These are phyloP conservation scores for Kodamaea restingae DNA, from an alignment of 805 yeast genomes.

Conservation along the genomic window DNA sequence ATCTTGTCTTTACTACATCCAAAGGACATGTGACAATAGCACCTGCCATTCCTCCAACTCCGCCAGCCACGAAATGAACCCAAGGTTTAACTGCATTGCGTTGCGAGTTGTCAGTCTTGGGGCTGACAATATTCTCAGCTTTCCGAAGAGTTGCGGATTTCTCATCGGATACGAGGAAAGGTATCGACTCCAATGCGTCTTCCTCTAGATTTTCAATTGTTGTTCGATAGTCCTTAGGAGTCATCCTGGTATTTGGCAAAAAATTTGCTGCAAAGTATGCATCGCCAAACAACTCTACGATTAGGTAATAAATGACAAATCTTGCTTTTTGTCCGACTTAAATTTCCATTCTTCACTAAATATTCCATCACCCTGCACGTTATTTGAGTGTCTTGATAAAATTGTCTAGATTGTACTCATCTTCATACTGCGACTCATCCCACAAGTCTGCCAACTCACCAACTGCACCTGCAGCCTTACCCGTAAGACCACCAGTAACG, in stretches of 20 bases:
- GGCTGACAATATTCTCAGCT: conserved; percentile 22
- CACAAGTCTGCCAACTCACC: conserved; percentile 90
- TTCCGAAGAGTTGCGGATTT: conserved; percentile 52
- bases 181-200: conserved; percentile 57
- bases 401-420: conserved; percentile 90
- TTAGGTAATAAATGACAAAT: conserved; percentile 1
- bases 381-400: conserved; percentile 76
- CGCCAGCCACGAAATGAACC: conserved; percentile 90
- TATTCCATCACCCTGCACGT: no score
- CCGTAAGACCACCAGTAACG: conserved; percentile 66
- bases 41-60: conserved; percentile 97
- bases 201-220: conserved; percentile 29
- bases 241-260: not conserved
- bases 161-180: conserved; percentile 70
- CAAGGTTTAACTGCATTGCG: conserved; percentile 26
- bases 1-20: conserved; percentile 92
- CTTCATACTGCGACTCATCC: conserved; percentile 96
- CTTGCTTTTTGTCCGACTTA: no score
- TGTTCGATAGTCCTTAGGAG: conserved; percentile 7
- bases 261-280: conserved; percentile 4
- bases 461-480: conserved; percentile 80
- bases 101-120: conserved; percentile 12
- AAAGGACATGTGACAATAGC: conserved; percentile 92
- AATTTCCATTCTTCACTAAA: not conserved
- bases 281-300: conserved; percentile 1